phyloP scores from a whole-genome alignment of 768 basidiomycete genomes.

The Gelatoporia subvermispora region DNA sequence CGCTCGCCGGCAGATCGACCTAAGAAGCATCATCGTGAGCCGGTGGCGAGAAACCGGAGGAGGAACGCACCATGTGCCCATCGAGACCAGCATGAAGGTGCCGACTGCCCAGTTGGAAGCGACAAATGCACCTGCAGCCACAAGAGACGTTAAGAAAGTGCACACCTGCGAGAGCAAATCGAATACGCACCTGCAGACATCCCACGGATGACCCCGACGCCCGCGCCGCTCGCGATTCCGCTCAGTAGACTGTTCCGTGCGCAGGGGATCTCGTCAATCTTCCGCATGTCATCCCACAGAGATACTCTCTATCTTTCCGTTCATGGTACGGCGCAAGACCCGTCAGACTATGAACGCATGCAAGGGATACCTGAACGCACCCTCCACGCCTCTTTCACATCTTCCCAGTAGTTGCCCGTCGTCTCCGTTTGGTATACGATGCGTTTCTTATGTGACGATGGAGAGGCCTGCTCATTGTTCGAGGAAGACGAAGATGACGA shows the following conservation, averaged over 20 bases:
- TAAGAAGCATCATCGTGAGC: constrained; percentile 19
- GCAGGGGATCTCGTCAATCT: constrained; percentile 70
- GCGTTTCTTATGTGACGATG: constrained; percentile 11
- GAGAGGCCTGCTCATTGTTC: neutral
- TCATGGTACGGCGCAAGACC: neutral
- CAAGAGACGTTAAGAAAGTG: neutral
- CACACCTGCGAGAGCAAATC: neutral
- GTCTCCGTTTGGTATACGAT: constrained; percentile 27
- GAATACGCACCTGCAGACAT: constrained; percentile 52
- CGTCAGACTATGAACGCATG: neutral
- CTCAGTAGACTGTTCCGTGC: constrained; percentile 69
- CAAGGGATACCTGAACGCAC: constrained; percentile 12
- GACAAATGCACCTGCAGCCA: constrained; percentile 46
- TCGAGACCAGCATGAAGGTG: constrained; percentile 62
- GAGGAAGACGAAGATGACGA: neutral
- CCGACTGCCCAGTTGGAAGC: constrained; percentile 80
- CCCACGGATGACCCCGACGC: constrained; percentile 70
- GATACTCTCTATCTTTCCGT: constrained; percentile 42
- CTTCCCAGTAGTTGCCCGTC: constrained; percentile 29
- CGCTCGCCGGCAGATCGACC: constrained; percentile 62
- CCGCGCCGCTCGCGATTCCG: constrained; percentile 77
- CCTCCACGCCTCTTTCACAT: constrained; percentile 31
- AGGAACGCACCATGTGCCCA: constrained; percentile 60
- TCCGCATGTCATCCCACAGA: constrained; percentile 46
- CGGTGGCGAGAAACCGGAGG: neutral